Evolutionary conservation across 306 rosid genomes (phyloP), one percentile per base, ranked within the genome.

Genomic region (Rosa lucieae): DNA sequence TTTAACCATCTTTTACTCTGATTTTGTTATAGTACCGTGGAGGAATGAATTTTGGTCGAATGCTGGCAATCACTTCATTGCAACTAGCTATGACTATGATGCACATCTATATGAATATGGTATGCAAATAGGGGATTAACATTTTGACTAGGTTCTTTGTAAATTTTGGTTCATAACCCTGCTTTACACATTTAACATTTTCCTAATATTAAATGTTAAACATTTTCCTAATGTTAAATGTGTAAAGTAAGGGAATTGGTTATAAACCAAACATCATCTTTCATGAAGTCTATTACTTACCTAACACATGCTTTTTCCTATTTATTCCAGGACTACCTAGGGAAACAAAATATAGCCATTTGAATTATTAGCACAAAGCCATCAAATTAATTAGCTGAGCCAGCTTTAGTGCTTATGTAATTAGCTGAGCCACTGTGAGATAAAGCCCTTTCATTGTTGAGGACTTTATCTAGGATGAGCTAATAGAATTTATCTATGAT

Each of bases 41-140:
- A 72, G 99, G 97, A 88, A 94, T 97, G 26, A 94, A 94, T 80
- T 94, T 94, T 67, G 99, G 93, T 23, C 74, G 95, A 76, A 92
- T 29, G 83, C 99, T 1, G 88, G 97, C 17, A 97, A 97, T 49
- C 97, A 81, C 44, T 94, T 92, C 87, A 92, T 92, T 32, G 35
- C 35, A 32, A 32, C 35, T 32, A 32, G 35, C 35, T 32, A 32
- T 2, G 35, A 32, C 35, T 32, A 32, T 48, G 97, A 94, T 82
- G 97, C 97, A 70, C 95, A 97, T 10, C 43, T 94, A 13, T 97
- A 94, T 69, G 99, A 94, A 86, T 94, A 67, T 39, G 99, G 98
- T 92, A 94, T 66, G 85, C 75, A 35, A 62, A 69, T 72, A 67
- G 35, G 61, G 23, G 26, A 35, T 56, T 39, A 40, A 53, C 49